phyloP scores from a whole-genome alignment of 495 filamentous ascomycete genomes.

The Penicillium canescens region DNA sequence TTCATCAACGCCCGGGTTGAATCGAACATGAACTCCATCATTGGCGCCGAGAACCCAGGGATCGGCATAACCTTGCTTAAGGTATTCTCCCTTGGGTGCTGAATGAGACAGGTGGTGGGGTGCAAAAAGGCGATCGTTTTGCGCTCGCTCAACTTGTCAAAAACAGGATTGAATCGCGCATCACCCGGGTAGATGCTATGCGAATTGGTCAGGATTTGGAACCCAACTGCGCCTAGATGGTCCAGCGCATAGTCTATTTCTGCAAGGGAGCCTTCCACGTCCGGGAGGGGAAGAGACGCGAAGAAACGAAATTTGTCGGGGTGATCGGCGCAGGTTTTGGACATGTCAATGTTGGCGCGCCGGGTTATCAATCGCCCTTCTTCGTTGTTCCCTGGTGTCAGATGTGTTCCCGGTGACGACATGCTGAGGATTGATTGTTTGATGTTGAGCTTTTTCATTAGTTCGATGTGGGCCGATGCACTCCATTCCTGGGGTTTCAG shows the following conservation, averaged over 20 bases:
- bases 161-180: slow-evolving; percentile 38
- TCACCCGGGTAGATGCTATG: slow-evolving; percentile 55
- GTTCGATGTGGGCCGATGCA: slow-evolving; percentile 38
- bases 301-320: slow-evolving; percentile 48
- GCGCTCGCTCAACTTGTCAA: slow-evolving; percentile 31
- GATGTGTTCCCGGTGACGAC: slow-evolving; percentile 49
- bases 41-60: slow-evolving; percentile 42
- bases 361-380: slow-evolving; percentile 33
- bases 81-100: slow-evolving; percentile 4
- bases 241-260: slow-evolving; percentile 46
- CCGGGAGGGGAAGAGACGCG: slow-evolving; percentile 51
- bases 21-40: slow-evolving; percentile 61
- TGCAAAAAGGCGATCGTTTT: slow-evolving; percentile 52
- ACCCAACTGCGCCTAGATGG: slow-evolving; percentile 44
- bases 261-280: slow-evolving; percentile 37
- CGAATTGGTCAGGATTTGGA: slow-evolving; percentile 48
- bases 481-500: slow-evolving; percentile 37
- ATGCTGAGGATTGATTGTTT: slow-evolving; percentile 52
- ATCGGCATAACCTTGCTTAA: slow-evolving; percentile 19
- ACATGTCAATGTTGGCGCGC: slow-evolving; percentile 38
- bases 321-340: slow-evolving; percentile 33
- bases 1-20: slow-evolving; percentile 49
- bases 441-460: slow-evolving; percentile 48
- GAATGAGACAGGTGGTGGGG: slow-evolving; percentile 41
- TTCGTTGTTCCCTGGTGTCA: slow-evolving; percentile 35